phyloP scores from a whole-genome alignment of 2,329 filamentous ascomycete genomes.

The Sclerotinia sclerotiorum region DNA sequence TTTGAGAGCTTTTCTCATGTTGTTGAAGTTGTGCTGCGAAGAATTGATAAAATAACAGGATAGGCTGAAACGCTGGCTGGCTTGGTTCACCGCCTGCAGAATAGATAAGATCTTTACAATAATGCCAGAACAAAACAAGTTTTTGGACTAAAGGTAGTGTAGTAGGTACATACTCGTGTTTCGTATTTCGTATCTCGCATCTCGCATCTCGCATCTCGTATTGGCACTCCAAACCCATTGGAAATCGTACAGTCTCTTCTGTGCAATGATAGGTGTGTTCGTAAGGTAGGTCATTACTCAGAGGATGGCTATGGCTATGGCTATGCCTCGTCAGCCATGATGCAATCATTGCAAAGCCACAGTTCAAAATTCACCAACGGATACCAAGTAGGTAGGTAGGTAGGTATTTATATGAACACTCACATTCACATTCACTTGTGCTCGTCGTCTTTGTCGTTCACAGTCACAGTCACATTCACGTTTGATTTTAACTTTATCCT shows the following conservation, averaged over 20 bases:
- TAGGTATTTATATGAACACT: neutral
- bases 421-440: neutral
- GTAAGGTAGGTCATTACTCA: neutral
- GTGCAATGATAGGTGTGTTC: conserved; percentile 3
- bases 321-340: conserved; percentile 12
- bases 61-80: neutral
- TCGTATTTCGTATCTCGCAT: no score
- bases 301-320: neutral
- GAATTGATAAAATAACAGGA: neutral
- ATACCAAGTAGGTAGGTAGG: neutral
- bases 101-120: neutral
- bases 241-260: neutral
- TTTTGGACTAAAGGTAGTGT: no score
- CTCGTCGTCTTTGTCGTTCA: neutral
- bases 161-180: no score
- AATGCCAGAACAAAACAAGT: no score
- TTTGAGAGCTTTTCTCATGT: neutral
- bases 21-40: neutral
- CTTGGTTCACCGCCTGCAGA: conserved; percentile 2
- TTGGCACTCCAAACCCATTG: neutral
- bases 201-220: neutral
- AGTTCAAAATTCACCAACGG: neutral
- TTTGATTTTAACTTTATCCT: neutral
- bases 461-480: neutral
- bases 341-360: conserved; percentile 18